Evolutionary conservation across 2,329 filamentous ascomycete species (phyloP).

Genomic region (Septoria linicola): DNA sequence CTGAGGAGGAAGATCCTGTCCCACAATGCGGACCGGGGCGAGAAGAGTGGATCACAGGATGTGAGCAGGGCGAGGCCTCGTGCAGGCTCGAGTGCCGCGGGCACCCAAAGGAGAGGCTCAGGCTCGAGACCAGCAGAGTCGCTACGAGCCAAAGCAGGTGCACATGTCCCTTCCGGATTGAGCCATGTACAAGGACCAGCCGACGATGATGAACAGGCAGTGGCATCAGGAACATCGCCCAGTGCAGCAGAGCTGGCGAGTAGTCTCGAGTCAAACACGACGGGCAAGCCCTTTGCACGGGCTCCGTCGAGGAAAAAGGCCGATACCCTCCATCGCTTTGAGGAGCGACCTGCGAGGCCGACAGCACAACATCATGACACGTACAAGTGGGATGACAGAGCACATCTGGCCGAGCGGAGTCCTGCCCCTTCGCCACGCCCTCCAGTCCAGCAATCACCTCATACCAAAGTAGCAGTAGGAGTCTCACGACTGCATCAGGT

Average conservation of each 20-base stretch:
- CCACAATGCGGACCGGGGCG: conserved; percentile 38
- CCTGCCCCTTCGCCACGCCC: conserved; percentile 27
- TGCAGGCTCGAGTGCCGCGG: conserved; percentile 20
- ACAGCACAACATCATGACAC: conserved; percentile 44
- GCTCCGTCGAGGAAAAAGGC: conserved; percentile 47
- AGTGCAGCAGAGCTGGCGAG: conserved; percentile 20
- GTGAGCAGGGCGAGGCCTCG: conserved; percentile 25
- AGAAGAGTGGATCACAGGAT: conserved; percentile 34
- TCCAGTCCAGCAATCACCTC: conserved; percentile 40
- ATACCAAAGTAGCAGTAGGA: conserved; percentile 73
- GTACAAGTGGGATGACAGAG: conserved; percentile 50
- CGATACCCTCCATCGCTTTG: conserved; percentile 21
- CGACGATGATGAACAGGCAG: conserved; percentile 13
- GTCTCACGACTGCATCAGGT: conserved; percentile 89
- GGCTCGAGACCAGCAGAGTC: conserved; percentile 20
- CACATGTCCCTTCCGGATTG: conserved; percentile 27
- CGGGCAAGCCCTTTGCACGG: conserved; percentile 53
- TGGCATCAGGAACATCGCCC: conserved; percentile 6
- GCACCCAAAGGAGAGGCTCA: conserved; percentile 20
- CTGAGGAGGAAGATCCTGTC: conserved; percentile 37
- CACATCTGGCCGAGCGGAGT: conserved; percentile 35
- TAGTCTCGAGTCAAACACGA: conserved; percentile 34
- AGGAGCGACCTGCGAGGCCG: conserved; percentile 31
- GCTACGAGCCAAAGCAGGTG: conserved; percentile 13
- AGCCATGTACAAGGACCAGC: conserved; percentile 29